phyloP scores from a whole-genome alignment of 345 rosid genomes.

The Raphanus raphanistrum region DNA sequence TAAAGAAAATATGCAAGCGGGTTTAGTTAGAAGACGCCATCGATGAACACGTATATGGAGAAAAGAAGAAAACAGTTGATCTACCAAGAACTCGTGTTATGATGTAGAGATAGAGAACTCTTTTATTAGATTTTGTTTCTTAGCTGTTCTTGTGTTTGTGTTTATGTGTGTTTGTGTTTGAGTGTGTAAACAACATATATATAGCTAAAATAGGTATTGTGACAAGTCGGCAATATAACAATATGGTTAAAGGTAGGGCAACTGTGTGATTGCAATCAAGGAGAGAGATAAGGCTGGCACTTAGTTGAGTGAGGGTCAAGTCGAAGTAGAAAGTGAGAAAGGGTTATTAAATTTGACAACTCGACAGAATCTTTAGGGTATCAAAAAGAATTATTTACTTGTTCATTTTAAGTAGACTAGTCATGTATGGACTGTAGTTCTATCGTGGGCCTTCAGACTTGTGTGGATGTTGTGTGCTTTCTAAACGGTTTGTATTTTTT shows the following conservation, averaged over 20 bases:
- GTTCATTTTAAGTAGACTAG: background rate
- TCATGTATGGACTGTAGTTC: background rate
- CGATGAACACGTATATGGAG: slow-evolving; percentile 28
- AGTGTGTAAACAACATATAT: background rate
- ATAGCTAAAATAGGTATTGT: background rate
- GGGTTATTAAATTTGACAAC: background rate
- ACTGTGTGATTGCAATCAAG: slow-evolving; percentile 8
- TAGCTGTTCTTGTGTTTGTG: background rate
- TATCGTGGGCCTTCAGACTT: background rate
- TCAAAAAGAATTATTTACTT: background rate
- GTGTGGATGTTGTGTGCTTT: background rate
- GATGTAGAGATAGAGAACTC: background rate
- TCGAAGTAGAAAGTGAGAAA: background rate
- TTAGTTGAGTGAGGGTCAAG: background rate
- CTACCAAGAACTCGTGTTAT: slow-evolving; percentile 1
- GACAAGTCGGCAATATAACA: background rate
- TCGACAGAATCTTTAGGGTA: background rate
- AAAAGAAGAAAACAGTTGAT: slow-evolving; percentile 15
- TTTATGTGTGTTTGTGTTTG: background rate
- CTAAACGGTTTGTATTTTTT: background rate
- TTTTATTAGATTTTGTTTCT: slow-evolving; percentile 2
- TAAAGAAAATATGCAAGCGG: background rate
- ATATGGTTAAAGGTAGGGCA: background rate
- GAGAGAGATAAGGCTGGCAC: background rate
- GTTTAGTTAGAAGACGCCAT: slow-evolving; percentile 30